phyloP scores from a whole-genome alignment of 1,284 basidiomycete species.

The Macrocystidia cucumis region DNA sequence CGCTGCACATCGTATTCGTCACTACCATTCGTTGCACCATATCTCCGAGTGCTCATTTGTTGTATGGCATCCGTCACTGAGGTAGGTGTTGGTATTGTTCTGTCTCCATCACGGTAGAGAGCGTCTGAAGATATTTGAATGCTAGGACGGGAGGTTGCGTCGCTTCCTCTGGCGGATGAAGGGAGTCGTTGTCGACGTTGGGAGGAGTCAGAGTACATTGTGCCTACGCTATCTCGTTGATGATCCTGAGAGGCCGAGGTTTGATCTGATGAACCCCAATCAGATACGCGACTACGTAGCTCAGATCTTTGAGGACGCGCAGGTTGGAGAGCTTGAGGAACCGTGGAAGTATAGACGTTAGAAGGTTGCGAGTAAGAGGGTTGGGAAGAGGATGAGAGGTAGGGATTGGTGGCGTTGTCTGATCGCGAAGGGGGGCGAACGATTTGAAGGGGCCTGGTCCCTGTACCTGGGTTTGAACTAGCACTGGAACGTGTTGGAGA shows the following conservation, averaged over 20 bases:
- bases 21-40: constrained; percentile 45
- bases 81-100: constrained; percentile 34
- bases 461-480: no score
- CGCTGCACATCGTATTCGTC: constrained; percentile 40
- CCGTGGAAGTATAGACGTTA: no score
- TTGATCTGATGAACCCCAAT: constrained; percentile 34
- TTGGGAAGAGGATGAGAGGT: not conserved
- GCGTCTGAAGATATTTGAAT: constrained; percentile 25
- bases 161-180: not conserved
- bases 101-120: constrained; percentile 24
- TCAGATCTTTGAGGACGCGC: constrained; percentile 53
- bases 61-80: constrained; percentile 48
- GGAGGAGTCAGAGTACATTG: constrained; percentile 30
- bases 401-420: constrained; percentile 25
- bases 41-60: constrained; percentile 46
- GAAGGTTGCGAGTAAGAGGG: no score
- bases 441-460: constrained; percentile 48
- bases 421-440: constrained; percentile 36
- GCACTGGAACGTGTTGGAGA: constrained; percentile 16
- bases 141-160: constrained; percentile 19
- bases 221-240: constrained; percentile 32
- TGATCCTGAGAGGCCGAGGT: constrained; percentile 27
- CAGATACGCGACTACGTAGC: constrained; percentile 36
- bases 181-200: constrained; percentile 5
- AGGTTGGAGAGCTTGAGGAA: no score